Evolutionary conservation across 2,329 filamentous ascomycete species (phyloP).

Genomic region (Teratosphaeria viscida): DNA sequence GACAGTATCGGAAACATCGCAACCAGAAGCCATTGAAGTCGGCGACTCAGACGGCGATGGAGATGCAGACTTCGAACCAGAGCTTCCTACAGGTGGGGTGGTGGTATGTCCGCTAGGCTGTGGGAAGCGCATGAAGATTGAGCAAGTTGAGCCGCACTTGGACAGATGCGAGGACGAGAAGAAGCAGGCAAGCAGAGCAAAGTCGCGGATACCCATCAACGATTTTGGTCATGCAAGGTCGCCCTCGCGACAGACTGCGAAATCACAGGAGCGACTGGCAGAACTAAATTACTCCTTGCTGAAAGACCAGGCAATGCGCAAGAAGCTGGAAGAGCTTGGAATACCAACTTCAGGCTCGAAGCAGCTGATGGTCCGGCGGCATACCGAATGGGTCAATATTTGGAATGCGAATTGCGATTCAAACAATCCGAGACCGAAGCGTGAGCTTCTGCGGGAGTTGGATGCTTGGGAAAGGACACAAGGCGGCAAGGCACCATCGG

Average conservation of each 20-base stretch:
- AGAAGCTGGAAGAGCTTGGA: constrained; percentile 72
- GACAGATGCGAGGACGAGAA: constrained; percentile 49
- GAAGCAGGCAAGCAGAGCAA: constrained; percentile 17
- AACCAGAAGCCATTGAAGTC: constrained; percentile 21
- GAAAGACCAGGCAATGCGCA: constrained; percentile 67
- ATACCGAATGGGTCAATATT: constrained; percentile 87
- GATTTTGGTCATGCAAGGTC: constrained; percentile 6
- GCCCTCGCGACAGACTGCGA: constrained; percentile 16
- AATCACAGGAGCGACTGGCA: constrained; percentile 55
- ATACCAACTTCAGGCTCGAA: constrained; percentile 61
- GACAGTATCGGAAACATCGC: constrained; percentile 19
- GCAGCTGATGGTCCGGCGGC: constrained; percentile 62
- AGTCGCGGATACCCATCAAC: constrained; percentile 12
- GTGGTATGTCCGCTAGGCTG: constrained; percentile 78
- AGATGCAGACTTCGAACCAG: constrained; percentile 23
- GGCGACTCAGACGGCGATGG: constrained; percentile 33
- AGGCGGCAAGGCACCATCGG: constrained; percentile 46
- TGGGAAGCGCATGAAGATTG: constrained; percentile 64
- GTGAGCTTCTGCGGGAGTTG: constrained; percentile 65
- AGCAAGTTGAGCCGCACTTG: constrained; percentile 68
- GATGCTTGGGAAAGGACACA: constrained; percentile 81
- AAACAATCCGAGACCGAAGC: constrained; percentile 56
- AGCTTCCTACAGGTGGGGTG: constrained; percentile 56
- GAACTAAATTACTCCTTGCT: constrained; percentile 77
- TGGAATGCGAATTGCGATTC: constrained; percentile 98